These are phyloP conservation scores for Boletus vermiculosoides DNA, from an alignment of 768 basidiomycete genomes.

Conservation along the genomic window DNA sequence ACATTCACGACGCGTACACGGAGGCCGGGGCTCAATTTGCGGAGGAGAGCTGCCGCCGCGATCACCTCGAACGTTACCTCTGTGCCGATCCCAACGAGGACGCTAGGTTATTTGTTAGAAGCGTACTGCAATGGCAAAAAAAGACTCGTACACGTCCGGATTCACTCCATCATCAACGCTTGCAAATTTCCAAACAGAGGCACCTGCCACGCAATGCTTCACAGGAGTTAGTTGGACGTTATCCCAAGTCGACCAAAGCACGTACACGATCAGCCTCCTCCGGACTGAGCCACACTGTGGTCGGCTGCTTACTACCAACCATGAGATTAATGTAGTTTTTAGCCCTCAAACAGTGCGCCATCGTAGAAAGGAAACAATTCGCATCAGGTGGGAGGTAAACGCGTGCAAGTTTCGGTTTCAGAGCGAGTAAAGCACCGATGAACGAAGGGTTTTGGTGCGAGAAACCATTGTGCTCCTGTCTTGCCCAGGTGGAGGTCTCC, in stretches of 20 bases:
- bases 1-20: slow-evolving; percentile 88
- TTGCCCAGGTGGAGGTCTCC: slow-evolving; percentile 84
- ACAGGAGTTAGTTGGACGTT: not conserved
- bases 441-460: slow-evolving; percentile 87
- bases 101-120: slow-evolving; percentile 37
- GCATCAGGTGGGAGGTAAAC: slow-evolving; percentile 91
- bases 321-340: slow-evolving; percentile 88
- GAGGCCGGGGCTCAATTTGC: slow-evolving; percentile 63
- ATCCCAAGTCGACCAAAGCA: not conserved
- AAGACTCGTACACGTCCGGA: slow-evolving; percentile 57
- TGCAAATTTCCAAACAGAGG: slow-evolving; percentile 82
- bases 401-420: slow-evolving; percentile 68
- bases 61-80: slow-evolving; percentile 90
- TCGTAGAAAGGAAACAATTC: slow-evolving; percentile 80
- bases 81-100: slow-evolving; percentile 84
- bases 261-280: slow-evolving; percentile 71
- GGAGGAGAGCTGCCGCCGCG: slow-evolving; percentile 78
- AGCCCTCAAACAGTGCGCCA: slow-evolving; percentile 78
- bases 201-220: slow-evolving; percentile 83
- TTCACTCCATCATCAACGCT: slow-evolving; percentile 68
- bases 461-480: slow-evolving; percentile 89
- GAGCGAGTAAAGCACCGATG: slow-evolving; percentile 79
- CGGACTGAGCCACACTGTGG: slow-evolving; percentile 71
- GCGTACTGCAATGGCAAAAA: not conserved
- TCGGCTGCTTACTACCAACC: slow-evolving; percentile 85